These are phyloP conservation scores for Lathyrus aphaca DNA, from an alignment of 306 rosid species.

Conservation along the genomic window DNA sequence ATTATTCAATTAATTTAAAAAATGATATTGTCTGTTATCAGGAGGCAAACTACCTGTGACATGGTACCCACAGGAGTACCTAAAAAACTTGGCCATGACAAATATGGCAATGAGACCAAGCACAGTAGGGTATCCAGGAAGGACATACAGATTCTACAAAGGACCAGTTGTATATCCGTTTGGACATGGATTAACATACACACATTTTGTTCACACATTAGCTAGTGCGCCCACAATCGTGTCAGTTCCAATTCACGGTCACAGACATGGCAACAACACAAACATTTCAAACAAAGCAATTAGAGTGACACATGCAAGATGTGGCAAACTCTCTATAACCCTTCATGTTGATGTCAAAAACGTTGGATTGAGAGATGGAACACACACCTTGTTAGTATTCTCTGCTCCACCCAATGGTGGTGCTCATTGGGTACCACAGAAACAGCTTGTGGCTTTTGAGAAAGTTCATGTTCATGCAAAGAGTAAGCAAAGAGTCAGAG, in stretches of 20 bases:
- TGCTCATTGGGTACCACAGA: conserved; percentile 63
- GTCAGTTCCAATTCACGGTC: conserved; percentile 63
- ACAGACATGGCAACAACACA: conserved; percentile 35
- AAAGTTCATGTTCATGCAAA: conserved; percentile 62
- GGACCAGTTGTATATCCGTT: conserved; percentile 83
- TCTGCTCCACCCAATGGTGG: conserved; percentile 61
- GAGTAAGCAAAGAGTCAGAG: conserved; percentile 47
- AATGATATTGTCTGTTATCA: conserved; percentile 5
- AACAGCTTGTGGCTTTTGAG: conserved; percentile 72
- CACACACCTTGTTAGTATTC: conserved; percentile 71
- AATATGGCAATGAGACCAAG: conserved; percentile 78
- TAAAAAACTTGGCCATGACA: conserved; percentile 74
- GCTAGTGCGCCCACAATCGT: conserved; percentile 59
- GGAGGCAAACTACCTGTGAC: conserved; percentile 90
- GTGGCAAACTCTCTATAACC: conserved; percentile 58
- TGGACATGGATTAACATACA: conserved; percentile 73
- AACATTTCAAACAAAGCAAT: conserved; percentile 60
- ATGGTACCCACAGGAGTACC: conserved; percentile 84
- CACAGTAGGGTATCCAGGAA: conserved; percentile 67
- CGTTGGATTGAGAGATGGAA: conserved; percentile 69
- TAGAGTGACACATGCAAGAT: conserved; percentile 75
- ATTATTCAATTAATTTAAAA: no score
- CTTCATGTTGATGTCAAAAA: conserved; percentile 67
- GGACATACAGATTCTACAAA: conserved; percentile 80
- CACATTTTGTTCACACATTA: conserved; percentile 60